Evolutionary conservation across 139 green algal genomes (phyloP), one percentile per base, ranked within the genome.

Genomic region (Diplosphaera chodatii): DNA sequence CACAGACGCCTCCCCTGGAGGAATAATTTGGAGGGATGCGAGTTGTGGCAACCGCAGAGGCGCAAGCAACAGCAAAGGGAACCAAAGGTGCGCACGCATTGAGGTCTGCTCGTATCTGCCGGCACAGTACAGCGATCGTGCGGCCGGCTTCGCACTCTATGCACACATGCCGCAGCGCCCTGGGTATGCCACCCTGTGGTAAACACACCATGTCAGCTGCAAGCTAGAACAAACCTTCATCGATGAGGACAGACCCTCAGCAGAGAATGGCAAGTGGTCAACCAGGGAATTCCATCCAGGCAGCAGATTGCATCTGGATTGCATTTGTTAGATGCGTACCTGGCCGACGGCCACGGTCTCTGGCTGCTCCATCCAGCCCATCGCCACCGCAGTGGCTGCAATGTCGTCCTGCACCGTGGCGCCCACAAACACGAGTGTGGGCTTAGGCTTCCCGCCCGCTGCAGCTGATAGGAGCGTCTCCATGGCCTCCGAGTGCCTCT

Each of bases 351-450:
- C 31, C 48, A 94, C 74, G 1, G 73, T 55, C 3, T 89, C 76
- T 0, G 85, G 83, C 70, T 92, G 80, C 4, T 75, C 15, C 63
- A 92, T 6, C 89, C 88, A 93, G 16, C 78, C 79, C 72, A 77
- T 77, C 41, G 67, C 23, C 22, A 81, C 37, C 0, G 83, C 88
- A 6, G 67, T 23, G 1, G 70, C 41, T 1, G 85, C 64, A 13
- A 87, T 66, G 1, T 78, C 70, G 13, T 78, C 70, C 5, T 65
- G 77, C n/a, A 91, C 32, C 0, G 89, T 93, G 18, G 90, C 90
- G 23, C 90, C 90, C 29, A 89, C 82, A 22, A 94, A 77, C 40
- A 90, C 80, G 4, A 96, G 72, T 73, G 84, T 65, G 0, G 82
- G 76, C 70, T 88, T 85, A 22, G n/a, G 34, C 72, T 78, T 34